Conservation (phyloP, 139 green algal species). For the Chlorella sp. region DNA sequence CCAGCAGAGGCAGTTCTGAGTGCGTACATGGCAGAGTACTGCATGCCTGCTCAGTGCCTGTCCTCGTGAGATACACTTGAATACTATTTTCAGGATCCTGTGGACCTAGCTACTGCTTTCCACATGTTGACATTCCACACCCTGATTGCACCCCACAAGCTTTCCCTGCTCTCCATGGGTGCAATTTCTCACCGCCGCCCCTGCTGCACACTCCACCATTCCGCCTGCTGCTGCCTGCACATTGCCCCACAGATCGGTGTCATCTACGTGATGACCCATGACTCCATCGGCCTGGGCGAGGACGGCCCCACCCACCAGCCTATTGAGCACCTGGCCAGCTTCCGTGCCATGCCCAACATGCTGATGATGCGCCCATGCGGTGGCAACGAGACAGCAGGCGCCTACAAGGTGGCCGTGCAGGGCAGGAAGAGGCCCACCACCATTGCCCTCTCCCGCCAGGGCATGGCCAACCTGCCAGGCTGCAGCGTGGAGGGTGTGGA, state of each 20-base stretch:
- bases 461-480: conserved; percentile 87
- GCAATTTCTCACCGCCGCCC: too few relatives aligned
- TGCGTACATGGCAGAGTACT: too few relatives aligned
- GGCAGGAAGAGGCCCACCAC: conserved; percentile 66
- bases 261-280: conserved; percentile 98
- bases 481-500: conserved; percentile 66
- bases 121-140: too few relatives aligned
- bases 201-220: too few relatives aligned
- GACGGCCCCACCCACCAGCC: conserved; percentile 98
- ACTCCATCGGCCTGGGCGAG: conserved; percentile 99
- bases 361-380: conserved; percentile 89
- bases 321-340: conserved; percentile 95
- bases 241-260: conserved; percentile 78
- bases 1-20: too few relatives aligned
- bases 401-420: conserved; percentile 72
- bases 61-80: too few relatives aligned
- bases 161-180: too few relatives aligned
- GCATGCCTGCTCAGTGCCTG: too few relatives aligned
- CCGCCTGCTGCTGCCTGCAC: too few relatives aligned
- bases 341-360: conserved; percentile 99
- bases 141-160: too few relatives aligned
- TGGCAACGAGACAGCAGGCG: conserved; percentile 92
- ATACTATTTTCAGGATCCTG: too few relatives aligned
- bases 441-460: conserved; percentile 93
- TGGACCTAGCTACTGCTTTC: too few relatives aligned